Percentiles rank a stretch among this genome's conserved stretches.
Evolutionary conservation across 257 asterid species (phyloP).

Genomic region (Hygrophila difformis): DNA sequence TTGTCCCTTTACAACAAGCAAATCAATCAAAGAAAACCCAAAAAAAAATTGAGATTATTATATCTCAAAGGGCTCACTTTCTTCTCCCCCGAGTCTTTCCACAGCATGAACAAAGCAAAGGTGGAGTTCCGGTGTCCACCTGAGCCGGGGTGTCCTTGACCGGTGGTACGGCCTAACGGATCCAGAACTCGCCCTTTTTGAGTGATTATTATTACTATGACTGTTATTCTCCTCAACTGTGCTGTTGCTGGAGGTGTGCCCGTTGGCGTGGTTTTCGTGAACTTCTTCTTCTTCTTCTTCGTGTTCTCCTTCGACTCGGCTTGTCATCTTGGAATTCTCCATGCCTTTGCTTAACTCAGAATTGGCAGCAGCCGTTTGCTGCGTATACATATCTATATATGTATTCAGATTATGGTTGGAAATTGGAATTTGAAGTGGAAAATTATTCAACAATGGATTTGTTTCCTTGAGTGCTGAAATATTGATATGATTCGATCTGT

Average conservation of each 20-base stretch:
- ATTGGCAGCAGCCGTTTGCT: slow-evolving; percentile 19
- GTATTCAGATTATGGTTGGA: no score
- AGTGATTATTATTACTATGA: no score
- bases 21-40: background rate
- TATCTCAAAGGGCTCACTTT: slow-evolving; percentile 40
- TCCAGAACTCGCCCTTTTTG: slow-evolving; percentile 46
- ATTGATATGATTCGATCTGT: slow-evolving; percentile 14
- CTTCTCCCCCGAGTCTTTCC: slow-evolving; percentile 87
- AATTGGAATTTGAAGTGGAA: slow-evolving; percentile 13
- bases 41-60: background rate
- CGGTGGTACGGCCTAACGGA: slow-evolving; percentile 75
- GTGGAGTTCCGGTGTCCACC: slow-evolving; percentile 92
- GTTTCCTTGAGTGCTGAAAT: no score
- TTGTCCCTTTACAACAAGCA: no score
- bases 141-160: slow-evolving; percentile 74
- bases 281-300: slow-evolving; percentile 11
- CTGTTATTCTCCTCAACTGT: slow-evolving; percentile 66
- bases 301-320: slow-evolving; percentile 22
- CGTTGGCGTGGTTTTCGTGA: slow-evolving; percentile 18
- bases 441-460: no score
- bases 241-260: slow-evolving; percentile 70
- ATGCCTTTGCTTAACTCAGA: slow-evolving; percentile 14
- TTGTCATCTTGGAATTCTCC: slow-evolving; percentile 32
- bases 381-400: no score
- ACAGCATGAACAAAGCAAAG: slow-evolving; percentile 80